Evolutionary conservation across 2,329 filamentous ascomycete genomes (phyloP).

Genomic region (Penicillium sp.): DNA sequence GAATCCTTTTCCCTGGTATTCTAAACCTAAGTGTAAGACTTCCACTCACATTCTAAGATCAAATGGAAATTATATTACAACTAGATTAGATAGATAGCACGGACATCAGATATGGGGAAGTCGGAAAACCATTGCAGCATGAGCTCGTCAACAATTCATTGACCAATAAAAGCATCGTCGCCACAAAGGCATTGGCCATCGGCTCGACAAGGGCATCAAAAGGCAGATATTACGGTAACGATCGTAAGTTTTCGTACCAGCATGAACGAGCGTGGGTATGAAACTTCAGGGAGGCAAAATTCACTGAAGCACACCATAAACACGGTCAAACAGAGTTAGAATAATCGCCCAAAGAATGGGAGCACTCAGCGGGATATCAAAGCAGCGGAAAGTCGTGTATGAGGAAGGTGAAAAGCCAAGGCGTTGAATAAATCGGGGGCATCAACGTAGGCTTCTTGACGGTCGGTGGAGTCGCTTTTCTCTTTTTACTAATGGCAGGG

Average conservation of each 20-base stretch:
- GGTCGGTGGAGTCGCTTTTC: background rate
- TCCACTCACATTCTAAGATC: too few species aligned
- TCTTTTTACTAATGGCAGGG: background rate
- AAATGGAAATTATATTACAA: constrained; percentile 30
- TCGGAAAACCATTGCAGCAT: constrained; percentile 11
- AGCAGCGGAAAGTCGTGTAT: background rate
- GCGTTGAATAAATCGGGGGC: constrained; percentile 5
- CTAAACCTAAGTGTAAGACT: too few species aligned
- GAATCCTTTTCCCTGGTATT: too few species aligned
- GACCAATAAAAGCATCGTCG: background rate
- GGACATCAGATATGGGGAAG: constrained; percentile 5
- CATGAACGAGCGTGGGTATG: constrained; percentile 24
- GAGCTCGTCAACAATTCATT: constrained; percentile 19
- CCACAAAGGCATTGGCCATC: background rate
- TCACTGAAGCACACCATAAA: constrained; percentile 5
- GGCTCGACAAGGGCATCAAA: background rate
- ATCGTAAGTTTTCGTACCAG: constrained; percentile 28
- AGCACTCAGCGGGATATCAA: background rate
- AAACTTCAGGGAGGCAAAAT: background rate
- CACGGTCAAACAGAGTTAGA: constrained; percentile 11
- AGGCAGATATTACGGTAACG: constrained; percentile 17
- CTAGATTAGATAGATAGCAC: constrained; percentile 5
- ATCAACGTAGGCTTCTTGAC: constrained; percentile 1
- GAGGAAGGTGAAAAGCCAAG: background rate
- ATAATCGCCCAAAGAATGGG: background rate